Base-by-base conservation (phyloP, 495 filamentous ascomycete species). In the Hypoxylon perforatum region DNA sequence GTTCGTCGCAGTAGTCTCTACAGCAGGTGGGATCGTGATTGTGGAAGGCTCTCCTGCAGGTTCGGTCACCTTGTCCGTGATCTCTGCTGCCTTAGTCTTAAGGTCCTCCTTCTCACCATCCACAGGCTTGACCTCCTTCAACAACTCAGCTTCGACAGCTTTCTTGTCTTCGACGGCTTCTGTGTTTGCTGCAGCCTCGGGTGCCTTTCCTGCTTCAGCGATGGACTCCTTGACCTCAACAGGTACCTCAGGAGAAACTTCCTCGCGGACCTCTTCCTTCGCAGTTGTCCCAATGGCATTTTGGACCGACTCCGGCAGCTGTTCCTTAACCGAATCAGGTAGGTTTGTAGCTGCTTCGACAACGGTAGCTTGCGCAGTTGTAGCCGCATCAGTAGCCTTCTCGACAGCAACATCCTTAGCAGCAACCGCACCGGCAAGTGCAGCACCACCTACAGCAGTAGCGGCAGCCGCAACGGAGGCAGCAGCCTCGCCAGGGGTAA, bases 81-180 rank as follows among this genome's bases (percentile, higher is more conserved):
- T 5, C 56, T 54, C 42, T 35, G 61, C 42, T 48, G 48, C 6
- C 61, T 72, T 53, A 19, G 21, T 46, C 55, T 69, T 67, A 2
- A 63, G 28, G 66, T 75, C 65, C 25, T 70, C 65, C 17, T 78
- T 73, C 10, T 88, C 80, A 53, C 85, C 83, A 0, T 61, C 46
- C 47, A 70, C 58, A 3, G 72, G 57, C 57, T 79, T 70, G 14
- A 80, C 76, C 56, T 81, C 67, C 56, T 83, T 78, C 48, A 87
- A 78, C 1, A 93, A 78, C 76, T 93, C 88, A 18, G 85, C 69
- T 77, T 94, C 92, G 30, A 92, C 80, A 15, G 84, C 87, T 73
- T 86, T 87, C 86, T 96, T 96, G 73, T 93, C 91, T 57, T 86
- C 84, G 8, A 95, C 90, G 3, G 86, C 87, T 41, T 83, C 82